Base-by-base conservation (phyloP, 345 rosid genomes). In the Eutrema japonicum region DNA sequence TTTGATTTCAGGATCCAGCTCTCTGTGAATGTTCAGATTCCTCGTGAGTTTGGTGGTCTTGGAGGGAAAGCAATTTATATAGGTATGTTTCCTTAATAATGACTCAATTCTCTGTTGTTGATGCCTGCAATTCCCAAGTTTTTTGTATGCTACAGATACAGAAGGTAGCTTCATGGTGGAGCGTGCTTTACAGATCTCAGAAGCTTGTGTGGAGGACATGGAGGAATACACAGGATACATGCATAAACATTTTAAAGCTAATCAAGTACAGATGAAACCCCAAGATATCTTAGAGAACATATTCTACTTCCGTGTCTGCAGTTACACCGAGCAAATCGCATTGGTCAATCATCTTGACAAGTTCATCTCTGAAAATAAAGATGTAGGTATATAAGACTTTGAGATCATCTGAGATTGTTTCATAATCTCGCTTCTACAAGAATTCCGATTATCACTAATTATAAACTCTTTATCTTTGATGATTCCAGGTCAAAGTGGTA, bases 141-240 rank as follows among this genome's bases (percentile, higher is more conserved):
- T 26, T 22, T 22, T 52, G 36, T 27, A 50, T 80, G 26, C 0
- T 61, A 48, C 79, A 94, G 98, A 94, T 82, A 91, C 96, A 6
- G 98, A 94, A 78, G 97, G 98, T 51, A 94, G 97, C 77, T 94
- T 91, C 73, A 89, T 92, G 95, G 91, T 84, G 83, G 97, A 94
- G 83, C 96, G 96, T 52, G 96, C 85, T 64, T 80, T 80, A 71
- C 96, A 91, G 81, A 84, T 91, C 10, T 96, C 98, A 55, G 89
- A 81, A 84, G 97, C 96, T 45, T 86, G 88, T 56, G 42, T 82
- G 10, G 88, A 86, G 79, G 95, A 92, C 80, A 81, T 89, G 89
- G 64, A 82, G 40, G 89, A 81, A 69, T 86, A 86, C 76, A 68
- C 68, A 18, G 77, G 84, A 72, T 84, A 83, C 70, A 58, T 87